Evolutionary conservation across 2,329 filamentous ascomycete genomes (phyloP).

Genomic region (Chaetothyriales sp.): DNA sequence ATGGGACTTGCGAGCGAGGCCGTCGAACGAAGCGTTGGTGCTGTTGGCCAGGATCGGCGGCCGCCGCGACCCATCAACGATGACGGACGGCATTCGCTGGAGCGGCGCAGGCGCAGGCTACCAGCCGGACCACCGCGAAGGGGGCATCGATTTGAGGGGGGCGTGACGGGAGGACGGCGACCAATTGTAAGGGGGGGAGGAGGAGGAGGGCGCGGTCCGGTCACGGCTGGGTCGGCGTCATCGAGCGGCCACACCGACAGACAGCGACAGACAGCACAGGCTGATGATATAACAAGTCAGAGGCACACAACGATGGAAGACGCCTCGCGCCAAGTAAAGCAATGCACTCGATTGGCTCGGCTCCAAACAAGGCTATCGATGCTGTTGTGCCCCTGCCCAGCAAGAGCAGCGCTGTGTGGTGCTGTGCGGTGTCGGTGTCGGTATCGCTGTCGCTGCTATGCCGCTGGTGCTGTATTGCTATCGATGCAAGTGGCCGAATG

Average conservation of each 20-base stretch:
- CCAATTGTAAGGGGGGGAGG: not conserved
- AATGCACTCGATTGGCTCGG: not conserved
- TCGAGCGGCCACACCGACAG: not conserved
- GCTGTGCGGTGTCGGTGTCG: not conserved
- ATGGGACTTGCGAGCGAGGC: constrained; percentile 27
- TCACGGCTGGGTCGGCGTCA: not conserved
- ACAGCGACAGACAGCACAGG: not conserved
- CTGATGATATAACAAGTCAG: not conserved
- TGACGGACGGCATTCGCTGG: constrained; percentile 15
- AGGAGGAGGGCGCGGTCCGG: not conserved
- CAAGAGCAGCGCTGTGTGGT: not conserved
- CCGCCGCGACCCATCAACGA: constrained; percentile 3
- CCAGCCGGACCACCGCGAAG: not conserved
- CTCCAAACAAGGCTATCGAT: not conserved
- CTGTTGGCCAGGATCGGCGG: constrained; percentile 16
- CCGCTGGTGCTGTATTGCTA: not conserved
- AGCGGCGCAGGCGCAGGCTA: not conserved
- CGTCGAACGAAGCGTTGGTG: constrained; percentile 24
- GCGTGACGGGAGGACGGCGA: not conserved
- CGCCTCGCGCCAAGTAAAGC: not conserved
- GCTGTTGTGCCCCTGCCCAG: not conserved
- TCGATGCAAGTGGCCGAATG: not conserved
- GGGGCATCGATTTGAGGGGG: not conserved
- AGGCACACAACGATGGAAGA: not conserved
- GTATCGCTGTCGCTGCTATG: not conserved